Evolutionary conservation across 1,139 yeast species (phyloP), one percentile per base, ranked within the genome.

Genomic region (Blastobotrys niveus): DNA sequence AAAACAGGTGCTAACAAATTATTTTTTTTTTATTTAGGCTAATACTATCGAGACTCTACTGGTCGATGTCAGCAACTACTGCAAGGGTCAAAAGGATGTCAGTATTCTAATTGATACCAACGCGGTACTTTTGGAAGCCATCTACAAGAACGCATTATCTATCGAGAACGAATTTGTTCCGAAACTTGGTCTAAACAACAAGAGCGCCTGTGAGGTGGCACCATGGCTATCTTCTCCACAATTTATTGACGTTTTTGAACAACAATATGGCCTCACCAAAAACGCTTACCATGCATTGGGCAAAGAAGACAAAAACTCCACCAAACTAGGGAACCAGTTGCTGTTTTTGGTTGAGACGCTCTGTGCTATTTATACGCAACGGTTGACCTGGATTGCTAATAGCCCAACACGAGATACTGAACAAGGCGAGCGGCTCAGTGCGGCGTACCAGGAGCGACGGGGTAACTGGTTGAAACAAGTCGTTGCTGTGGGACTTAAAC

Each of bases 391-490:
- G 62, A 44, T 52, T 12, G 36, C 27, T 5, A 45, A 45, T 10
- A 38, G 29, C n/a, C 9, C 32, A 4, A 42, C 42, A 10, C 46
- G 31, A 8, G 41, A 42, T n/a, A 38, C 40, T 22, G 34, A 47
- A 10, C 51, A 56, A 30, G 58, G 50, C 9, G 44, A 42, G 9
- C 55, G 52, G 33, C 40, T 55, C 17, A 33, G 51, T 2, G 45
- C 52, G 5, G 41, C 43, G 14, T 64, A 58, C 43, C 42, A 58
- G 18, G 61, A 56, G 9, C 52, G 50, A 57, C 63, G 68, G 39
- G 61, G 65, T 19, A 51, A 63, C 5, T 80, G 93, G 93, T 74
- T 81, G 20, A 65, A 68, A 34, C 70, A 73, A 1, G 60, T 84
- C 31, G 70, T 80, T 18, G 60, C 65, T 9, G 63, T 72, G 40